These are phyloP conservation scores for Zymoseptoria ardabiliae DNA, from an alignment of 2,329 filamentous ascomycete species.

Conservation along the genomic window DNA sequence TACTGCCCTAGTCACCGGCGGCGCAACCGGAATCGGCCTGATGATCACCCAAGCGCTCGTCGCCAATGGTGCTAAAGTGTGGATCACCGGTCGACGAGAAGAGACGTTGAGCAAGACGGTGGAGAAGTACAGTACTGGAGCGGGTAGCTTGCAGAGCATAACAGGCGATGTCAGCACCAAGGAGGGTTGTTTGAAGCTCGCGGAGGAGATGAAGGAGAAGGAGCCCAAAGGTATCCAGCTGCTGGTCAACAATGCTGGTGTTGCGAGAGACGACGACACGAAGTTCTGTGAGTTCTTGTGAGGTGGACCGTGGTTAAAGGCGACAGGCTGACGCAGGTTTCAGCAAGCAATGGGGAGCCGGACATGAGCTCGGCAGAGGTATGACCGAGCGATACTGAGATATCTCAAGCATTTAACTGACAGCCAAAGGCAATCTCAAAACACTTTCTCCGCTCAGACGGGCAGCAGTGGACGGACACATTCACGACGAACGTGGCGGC, in stretches of 20 bases:
- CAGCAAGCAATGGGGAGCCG: constrained; percentile 37
- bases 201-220: constrained; percentile 35
- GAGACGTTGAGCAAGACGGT: constrained; percentile 39
- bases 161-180: constrained; percentile 46
- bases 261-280: constrained; percentile 47
- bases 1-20: constrained; percentile 41
- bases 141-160: constrained; percentile 35
- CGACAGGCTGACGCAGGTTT: background rate
- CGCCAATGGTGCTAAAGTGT: constrained; percentile 37
- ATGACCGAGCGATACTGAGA: background rate
- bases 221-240: constrained; percentile 49
- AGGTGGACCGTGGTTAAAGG: background rate
- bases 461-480: constrained; percentile 43
- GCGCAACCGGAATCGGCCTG: constrained; percentile 37
- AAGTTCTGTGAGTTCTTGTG: constrained; percentile 33
- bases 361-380: constrained; percentile 39
- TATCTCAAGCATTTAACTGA: background rate
- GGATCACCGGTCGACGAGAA: constrained; percentile 40
- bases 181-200: constrained; percentile 38
- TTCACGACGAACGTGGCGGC: constrained; percentile 47
- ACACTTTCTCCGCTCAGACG: constrained; percentile 43
- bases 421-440: constrained; percentile 38
- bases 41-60: constrained; percentile 33
- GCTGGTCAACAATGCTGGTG: constrained; percentile 48
- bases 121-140: constrained; percentile 39